Base-by-base conservation (phyloP, 768 basidiomycete genomes). In the Russula foetens region DNA sequence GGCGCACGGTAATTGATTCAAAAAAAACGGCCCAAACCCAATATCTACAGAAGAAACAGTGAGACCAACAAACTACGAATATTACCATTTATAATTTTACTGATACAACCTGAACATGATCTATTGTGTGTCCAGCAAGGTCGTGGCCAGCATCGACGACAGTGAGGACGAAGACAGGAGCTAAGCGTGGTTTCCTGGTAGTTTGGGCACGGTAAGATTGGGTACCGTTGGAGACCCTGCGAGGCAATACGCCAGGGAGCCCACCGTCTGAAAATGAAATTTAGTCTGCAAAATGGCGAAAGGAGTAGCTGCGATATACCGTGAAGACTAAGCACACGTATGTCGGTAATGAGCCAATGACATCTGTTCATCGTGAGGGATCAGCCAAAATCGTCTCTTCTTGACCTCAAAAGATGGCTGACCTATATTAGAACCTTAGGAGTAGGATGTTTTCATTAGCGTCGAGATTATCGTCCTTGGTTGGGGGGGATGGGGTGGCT, bases 271-370 rank as follows among this genome's bases (percentile, higher is more conserved):
- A 33, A 5, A 17, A 24, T 17, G 33, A 2, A 12, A 47, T 24
- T 53, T 7, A 53, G 46, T 35, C 19, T 29, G 26, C 4, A 24
- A 1, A 6, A n/a, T 6, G 44, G 28, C 21, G 11, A 8, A 31
- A 29, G n/a, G 35, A 29, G n/a, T 8, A 19, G 35, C 26, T 26
- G 8, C 15, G 47, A n/a, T 39, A 46, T 15, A 63, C 62, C 17
- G 58, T 59, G 4, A 55, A 48, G 38, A 63, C 53, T 21, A 63
- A 29, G 29, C 53, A 63, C 4, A 53, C 58, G 17, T 60, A 59
- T 2, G 53, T 63, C 1, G 62, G 58, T 29, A 63, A 48, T 24
- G 62, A 53, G 7, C 62, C 62, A 24, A 63, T 43, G 11, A 55
- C 14, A 26, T 63, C 62, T 57, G 33, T 52, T 31, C 23, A 29